A percentile compares a stretch with the other conserved stretches of the same genome.
Evolutionary conservation across 2,329 filamentous ascomycete species (phyloP).

Genomic region (Colletotrichum tofieldiae): DNA sequence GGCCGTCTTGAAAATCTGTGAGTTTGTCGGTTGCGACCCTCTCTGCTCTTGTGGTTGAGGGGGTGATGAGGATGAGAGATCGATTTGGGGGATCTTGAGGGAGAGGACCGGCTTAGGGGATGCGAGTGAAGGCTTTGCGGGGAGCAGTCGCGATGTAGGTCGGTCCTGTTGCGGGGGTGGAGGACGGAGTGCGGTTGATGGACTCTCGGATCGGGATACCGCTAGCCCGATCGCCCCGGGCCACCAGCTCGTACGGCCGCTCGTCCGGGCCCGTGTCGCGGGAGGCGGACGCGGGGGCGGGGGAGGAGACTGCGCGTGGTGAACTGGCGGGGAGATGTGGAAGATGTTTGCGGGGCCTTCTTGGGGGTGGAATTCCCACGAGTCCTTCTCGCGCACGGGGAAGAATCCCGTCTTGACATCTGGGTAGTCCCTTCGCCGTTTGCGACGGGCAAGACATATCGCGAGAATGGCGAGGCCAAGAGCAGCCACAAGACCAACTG

Average conservation of each 20-base stretch:
- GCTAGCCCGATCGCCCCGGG: constrained; percentile 62
- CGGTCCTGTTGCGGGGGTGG: constrained; percentile 48
- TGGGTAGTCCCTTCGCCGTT: constrained; percentile 58
- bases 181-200: constrained; percentile 27
- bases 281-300: constrained; percentile 37
- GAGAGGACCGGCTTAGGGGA: constrained; percentile 60
- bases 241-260: constrained; percentile 49
- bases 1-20: constrained; percentile 38
- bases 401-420: constrained; percentile 57
- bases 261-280: constrained; percentile 31
- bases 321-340: constrained; percentile 60
- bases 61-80: constrained; percentile 26
- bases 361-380: constrained; percentile 49
- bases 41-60: constrained; percentile 23
- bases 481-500: constrained; percentile 41
- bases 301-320: constrained; percentile 47
- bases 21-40: constrained; percentile 39
- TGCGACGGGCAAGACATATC: constrained; percentile 61
- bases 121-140: constrained; percentile 52
- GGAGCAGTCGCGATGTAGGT: constrained; percentile 59
- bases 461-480: constrained; percentile 62
- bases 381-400: constrained; percentile 56
- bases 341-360: constrained; percentile 48
- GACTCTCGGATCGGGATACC: constrained; percentile 55
- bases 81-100: constrained; percentile 53